Percentiles rank a stretch among this genome's conserved stretches.
phyloP scores from a whole-genome alignment of 2,329 filamentous ascomycete species.

The Epichloe gansuensis region DNA sequence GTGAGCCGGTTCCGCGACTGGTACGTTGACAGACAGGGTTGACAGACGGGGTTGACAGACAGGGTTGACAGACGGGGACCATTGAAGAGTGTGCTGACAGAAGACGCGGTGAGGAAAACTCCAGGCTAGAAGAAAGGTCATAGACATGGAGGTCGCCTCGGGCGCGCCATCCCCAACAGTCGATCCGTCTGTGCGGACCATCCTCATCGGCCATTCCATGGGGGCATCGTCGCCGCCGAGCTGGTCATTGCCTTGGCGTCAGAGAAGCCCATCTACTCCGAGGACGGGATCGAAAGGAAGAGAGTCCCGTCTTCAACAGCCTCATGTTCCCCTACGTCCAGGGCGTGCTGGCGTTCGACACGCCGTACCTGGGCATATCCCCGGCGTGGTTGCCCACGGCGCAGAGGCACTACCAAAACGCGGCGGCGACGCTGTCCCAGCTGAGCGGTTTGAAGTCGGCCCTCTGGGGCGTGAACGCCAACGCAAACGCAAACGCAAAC shows the following conservation, averaged over 20 bases:
- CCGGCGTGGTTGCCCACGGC: conserved; percentile 71
- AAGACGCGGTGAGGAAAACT: not conserved
- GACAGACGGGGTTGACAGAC: no score
- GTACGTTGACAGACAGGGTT: conserved; percentile 25
- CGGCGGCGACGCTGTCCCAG: conserved; percentile 57
- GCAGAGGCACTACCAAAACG: conserved; percentile 72
- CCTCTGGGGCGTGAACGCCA: conserved; percentile 38
- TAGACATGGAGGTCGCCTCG: conserved; percentile 81
- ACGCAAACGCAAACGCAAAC: not conserved
- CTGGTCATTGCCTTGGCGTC: conserved; percentile 60
- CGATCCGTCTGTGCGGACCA: conserved; percentile 70
- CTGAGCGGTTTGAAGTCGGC: conserved; percentile 53
- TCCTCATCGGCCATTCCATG: conserved; percentile 82
- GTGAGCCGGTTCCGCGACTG: conserved; percentile 66
- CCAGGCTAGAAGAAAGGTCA: conserved; percentile 78
- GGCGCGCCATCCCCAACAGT: conserved; percentile 72
- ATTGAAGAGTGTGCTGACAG: no score
- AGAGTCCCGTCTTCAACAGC: conserved; percentile 31
- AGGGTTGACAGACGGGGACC: no score
- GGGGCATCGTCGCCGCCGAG: conserved; percentile 88
- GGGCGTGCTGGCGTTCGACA: conserved; percentile 86
- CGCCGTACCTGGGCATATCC: conserved; percentile 74
- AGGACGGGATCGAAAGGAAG: conserved; percentile 26
- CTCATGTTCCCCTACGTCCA: conserved; percentile 93
- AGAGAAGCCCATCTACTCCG: conserved; percentile 40